phyloP scores from a whole-genome alignment of 257 asterid species.

The Solanum ahanhuiri region DNA sequence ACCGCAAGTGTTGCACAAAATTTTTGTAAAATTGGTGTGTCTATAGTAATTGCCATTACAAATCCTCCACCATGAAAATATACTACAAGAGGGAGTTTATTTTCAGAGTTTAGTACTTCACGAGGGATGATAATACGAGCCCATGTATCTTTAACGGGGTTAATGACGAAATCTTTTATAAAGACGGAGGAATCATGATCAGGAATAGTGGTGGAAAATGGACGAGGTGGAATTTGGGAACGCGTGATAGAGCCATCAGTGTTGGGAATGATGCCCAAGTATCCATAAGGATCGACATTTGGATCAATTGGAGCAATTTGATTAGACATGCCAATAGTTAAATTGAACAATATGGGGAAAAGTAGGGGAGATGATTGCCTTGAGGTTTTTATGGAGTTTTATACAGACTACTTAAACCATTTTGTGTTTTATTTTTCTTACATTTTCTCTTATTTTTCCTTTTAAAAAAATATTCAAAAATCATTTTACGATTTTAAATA shows the following conservation, averaged over 20 bases:
- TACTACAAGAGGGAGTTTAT: slow-evolving; percentile 26
- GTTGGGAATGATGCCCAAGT: slow-evolving; percentile 15
- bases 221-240: neutral
- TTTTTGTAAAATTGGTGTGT: neutral
- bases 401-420: neutral
- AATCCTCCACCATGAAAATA: slow-evolving; percentile 58
- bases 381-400: neutral
- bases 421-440: neutral
- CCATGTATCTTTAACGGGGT: slow-evolving; percentile 11
- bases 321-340: neutral
- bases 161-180: slow-evolving; percentile 27
- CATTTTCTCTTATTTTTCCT: neutral
- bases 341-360: neutral
- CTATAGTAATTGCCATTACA: slow-evolving; percentile 6
- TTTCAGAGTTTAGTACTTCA: neutral
- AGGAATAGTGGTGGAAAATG: slow-evolving; percentile 12
- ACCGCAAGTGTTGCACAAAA: slow-evolving; percentile 8
- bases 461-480: neutral
- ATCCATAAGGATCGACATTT: slow-evolving; percentile 15
- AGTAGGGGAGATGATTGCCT: neutral
- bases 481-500: neutral
- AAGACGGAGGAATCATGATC: slow-evolving; percentile 7
- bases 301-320: slow-evolving; percentile 12
- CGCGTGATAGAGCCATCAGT: slow-evolving; percentile 37
- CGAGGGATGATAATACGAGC: slow-evolving; percentile 30